Conservation (phyloP, 1,139 yeast species). For the Maudiozyma humilis region DNA sequence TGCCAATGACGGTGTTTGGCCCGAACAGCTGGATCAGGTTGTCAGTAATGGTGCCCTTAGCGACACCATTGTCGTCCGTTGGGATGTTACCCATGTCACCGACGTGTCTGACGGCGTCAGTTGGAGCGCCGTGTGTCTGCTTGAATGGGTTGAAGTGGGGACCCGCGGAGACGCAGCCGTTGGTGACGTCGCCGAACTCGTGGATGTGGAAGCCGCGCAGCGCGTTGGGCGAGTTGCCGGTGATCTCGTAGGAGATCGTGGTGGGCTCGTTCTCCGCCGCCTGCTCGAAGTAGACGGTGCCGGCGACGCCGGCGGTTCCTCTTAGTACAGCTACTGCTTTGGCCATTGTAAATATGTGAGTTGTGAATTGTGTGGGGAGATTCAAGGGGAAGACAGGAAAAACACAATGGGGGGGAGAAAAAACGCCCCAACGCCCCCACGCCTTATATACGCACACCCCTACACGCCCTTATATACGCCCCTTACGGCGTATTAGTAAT, state of each 20-base stretch:
- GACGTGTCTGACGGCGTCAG: constrained; percentile 82
- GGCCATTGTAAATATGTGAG: constrained; percentile 19
- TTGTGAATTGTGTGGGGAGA: neutral
- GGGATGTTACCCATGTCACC: constrained; percentile 94
- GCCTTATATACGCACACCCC: too few relatives aligned
- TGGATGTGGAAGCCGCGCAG: constrained; percentile 96
- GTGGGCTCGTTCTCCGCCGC: constrained; percentile 69
- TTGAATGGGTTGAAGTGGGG: constrained; percentile 96
- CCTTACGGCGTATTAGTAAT: too few relatives aligned
- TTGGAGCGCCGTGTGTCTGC: constrained; percentile 91
- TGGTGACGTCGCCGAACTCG: constrained; percentile 97
- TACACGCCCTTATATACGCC: too few relatives aligned
- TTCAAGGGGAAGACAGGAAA: neutral
- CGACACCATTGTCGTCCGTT: constrained; percentile 80
- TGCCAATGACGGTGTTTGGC: constrained; percentile 78
- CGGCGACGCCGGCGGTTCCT: constrained; percentile 86
- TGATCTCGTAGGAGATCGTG: constrained; percentile 75
- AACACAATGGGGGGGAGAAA: too few relatives aligned
- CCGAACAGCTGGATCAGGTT: constrained; percentile 71
- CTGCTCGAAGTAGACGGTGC: constrained; percentile 83
- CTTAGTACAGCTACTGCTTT: constrained; percentile 82
- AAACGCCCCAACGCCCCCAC: too few relatives aligned
- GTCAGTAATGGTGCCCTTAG: constrained; percentile 83
- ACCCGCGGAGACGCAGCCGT: constrained; percentile 98
- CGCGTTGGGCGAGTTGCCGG: constrained; percentile 82